Conservation (phyloP, 2,329 filamentous ascomycete genomes). For the Microdochium bolleyi region DNA sequence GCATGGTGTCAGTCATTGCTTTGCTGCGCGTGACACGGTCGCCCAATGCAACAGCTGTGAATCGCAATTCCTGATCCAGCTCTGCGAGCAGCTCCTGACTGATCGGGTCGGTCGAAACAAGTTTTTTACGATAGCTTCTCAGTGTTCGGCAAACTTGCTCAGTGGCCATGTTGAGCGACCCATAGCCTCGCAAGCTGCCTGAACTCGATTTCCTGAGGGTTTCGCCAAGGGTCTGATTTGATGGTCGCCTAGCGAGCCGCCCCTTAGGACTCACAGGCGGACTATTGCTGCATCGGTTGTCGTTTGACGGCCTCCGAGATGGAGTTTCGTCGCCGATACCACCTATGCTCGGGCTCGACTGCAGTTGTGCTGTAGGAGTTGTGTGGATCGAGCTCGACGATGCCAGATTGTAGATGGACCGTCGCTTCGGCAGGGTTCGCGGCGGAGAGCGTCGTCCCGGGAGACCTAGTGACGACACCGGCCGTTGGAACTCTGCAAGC, state of each 20-base stretch:
- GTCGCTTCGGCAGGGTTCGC: conserved; percentile 43
- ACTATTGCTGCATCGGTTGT: conserved; percentile 36
- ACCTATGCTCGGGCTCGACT: conserved; percentile 27
- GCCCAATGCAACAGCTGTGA: conserved; percentile 53
- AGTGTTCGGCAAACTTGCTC: conserved; percentile 57
- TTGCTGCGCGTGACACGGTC: conserved; percentile 46
- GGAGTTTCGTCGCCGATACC: conserved; percentile 38
- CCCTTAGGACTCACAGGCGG: conserved; percentile 38
- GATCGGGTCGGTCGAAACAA: conserved; percentile 47
- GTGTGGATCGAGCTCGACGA: conserved; percentile 23
- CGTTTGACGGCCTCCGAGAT: conserved; percentile 36
- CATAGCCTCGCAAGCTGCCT: conserved; percentile 40
- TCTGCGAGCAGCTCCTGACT: conserved; percentile 51
- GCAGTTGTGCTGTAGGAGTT: conserved; percentile 26
- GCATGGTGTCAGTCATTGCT: conserved; percentile 46
- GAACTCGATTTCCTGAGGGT: conserved; percentile 40
- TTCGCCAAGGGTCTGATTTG: not conserved
- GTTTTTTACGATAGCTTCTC: conserved; percentile 54
- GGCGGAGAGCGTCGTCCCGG: conserved; percentile 47
- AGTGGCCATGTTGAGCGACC: conserved; percentile 53
- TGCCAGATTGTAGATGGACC: conserved; percentile 41
- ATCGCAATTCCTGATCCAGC: conserved; percentile 55
- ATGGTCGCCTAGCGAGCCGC: not conserved
- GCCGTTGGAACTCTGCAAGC: conserved; percentile 67
- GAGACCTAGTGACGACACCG: conserved; percentile 25